Conservation (phyloP, 768 basidiomycete species). For the Agaricus blazei region DNA sequence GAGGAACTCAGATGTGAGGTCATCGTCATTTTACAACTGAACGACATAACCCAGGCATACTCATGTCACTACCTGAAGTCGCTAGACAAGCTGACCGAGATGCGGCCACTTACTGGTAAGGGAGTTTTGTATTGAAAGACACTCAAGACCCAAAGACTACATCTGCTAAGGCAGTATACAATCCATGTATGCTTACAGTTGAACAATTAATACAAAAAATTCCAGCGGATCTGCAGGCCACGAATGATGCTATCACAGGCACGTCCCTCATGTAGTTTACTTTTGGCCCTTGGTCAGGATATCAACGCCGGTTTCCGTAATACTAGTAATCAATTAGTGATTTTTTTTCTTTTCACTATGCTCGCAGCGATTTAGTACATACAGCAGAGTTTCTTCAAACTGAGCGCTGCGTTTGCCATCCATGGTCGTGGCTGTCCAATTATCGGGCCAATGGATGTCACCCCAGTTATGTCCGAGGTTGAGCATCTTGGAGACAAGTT, state of each 20-base stretch:
- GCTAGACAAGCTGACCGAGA: too few relatives aligned
- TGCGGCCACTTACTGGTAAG: too few relatives aligned
- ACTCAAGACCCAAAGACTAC: background rate
- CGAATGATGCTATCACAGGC: background rate
- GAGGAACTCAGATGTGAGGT: too few relatives aligned
- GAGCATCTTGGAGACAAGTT: conserved; percentile 62
- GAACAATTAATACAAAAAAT: background rate
- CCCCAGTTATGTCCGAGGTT: conserved; percentile 80
- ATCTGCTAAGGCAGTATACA: background rate
- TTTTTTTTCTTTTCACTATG: background rate
- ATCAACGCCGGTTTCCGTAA: conserved; percentile 89
- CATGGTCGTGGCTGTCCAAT: conserved; percentile 92
- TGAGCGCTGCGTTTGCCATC: conserved; percentile 93
- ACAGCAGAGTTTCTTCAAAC: conserved; percentile 97
- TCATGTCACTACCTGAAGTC: too few relatives aligned
- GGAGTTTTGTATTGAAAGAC: conserved; percentile 38
- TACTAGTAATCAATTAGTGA: conserved; percentile 37
- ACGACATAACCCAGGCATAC: too few relatives aligned
- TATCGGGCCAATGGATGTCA: conserved; percentile 84
- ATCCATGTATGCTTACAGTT: background rate
- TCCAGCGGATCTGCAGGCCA: background rate
- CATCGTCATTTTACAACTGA: too few relatives aligned
- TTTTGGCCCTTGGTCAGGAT: conserved; percentile 50
- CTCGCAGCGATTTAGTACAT: conserved; percentile 26
- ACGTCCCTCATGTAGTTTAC: background rate